Evolutionary conservation across 2,329 filamentous ascomycete species (phyloP).

Genomic region (Raffaelea deltoideospora): DNA sequence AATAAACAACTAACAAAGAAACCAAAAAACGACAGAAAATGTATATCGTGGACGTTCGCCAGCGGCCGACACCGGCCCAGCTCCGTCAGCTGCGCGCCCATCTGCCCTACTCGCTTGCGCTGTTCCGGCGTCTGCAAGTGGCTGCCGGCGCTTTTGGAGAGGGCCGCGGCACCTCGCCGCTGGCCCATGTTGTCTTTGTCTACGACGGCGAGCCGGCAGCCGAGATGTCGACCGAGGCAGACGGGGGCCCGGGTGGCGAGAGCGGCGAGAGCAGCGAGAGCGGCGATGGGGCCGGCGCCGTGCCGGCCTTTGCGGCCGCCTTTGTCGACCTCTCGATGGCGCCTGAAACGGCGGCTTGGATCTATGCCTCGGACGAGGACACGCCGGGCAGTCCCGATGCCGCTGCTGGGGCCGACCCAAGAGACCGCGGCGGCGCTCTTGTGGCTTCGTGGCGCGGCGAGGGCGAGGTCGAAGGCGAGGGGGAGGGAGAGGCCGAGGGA

Average conservation of each 20-base stretch:
- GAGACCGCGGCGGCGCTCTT: not conserved
- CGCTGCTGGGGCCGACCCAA: conserved; percentile 6
- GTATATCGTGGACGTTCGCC: conserved; percentile 10
- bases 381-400: too few relatives aligned
- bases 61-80: conserved; percentile 16
- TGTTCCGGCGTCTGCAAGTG: conserved; percentile 50
- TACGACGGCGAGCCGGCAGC: conserved; percentile 8
- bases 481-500: conserved; percentile 1
- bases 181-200: conserved; percentile 26
- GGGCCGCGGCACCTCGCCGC: conserved; percentile 22
- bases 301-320: conserved; percentile 32
- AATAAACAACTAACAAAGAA: too few relatives aligned
- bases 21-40: not conserved
- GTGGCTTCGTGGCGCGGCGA: too few relatives aligned
- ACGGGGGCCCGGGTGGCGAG: too few relatives aligned
- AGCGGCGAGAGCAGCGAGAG: too few relatives aligned
- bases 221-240: conserved; percentile 9
- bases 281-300: not conserved
- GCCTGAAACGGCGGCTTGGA: conserved; percentile 50
- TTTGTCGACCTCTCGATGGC: conserved; percentile 45
- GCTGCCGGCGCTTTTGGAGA: conserved; percentile 7
- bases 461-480: conserved; percentile 12
- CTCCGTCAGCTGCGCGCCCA: conserved; percentile 31
- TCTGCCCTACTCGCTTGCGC: conserved; percentile 42
- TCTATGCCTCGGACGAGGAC: conserved; percentile 40